Conservation (phyloP, 2,329 filamentous ascomycete genomes). For the Grosmannia huntii region DNA sequence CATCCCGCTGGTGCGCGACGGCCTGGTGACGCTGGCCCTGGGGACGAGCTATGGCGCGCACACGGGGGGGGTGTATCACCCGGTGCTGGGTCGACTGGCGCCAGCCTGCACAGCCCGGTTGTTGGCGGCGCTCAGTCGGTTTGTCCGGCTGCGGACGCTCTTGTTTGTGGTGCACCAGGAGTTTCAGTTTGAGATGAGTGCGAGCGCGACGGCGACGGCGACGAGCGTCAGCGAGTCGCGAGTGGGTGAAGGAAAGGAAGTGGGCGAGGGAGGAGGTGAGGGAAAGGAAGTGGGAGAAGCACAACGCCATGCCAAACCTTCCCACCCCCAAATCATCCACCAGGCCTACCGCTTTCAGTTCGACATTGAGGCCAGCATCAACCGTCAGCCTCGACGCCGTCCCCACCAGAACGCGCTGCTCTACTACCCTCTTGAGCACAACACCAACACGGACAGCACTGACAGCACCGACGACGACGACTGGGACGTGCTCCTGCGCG, state of each 20-base stretch:
- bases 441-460: neutral
- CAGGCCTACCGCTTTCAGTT: conserved; percentile 34
- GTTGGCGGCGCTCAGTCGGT: conserved; percentile 26
- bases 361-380: conserved; percentile 32
- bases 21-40: conserved; percentile 27
- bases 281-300: neutral
- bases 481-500: conserved; percentile 9
- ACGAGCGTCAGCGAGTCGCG: neutral
- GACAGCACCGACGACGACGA: conserved; percentile 14
- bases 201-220: neutral
- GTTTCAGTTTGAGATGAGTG: conserved; percentile 26
- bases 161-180: conserved; percentile 35
- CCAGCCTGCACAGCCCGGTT: conserved; percentile 30
- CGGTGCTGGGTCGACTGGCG: conserved; percentile 30
- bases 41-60: conserved; percentile 33
- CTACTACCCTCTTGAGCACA: conserved; percentile 21
- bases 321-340: conserved; percentile 26
- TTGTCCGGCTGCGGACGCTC: conserved; percentile 26
- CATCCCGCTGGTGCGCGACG: conserved; percentile 29
- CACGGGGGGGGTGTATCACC: conserved; percentile 28
- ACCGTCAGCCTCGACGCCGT: conserved; percentile 24
- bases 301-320: neutral
- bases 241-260: neutral
- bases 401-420: conserved; percentile 28
- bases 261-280: too few relatives aligned